These are phyloP conservation scores for Pichia sp. DNA, from an alignment of 1,139 yeast genomes.

Conservation along the genomic window DNA sequence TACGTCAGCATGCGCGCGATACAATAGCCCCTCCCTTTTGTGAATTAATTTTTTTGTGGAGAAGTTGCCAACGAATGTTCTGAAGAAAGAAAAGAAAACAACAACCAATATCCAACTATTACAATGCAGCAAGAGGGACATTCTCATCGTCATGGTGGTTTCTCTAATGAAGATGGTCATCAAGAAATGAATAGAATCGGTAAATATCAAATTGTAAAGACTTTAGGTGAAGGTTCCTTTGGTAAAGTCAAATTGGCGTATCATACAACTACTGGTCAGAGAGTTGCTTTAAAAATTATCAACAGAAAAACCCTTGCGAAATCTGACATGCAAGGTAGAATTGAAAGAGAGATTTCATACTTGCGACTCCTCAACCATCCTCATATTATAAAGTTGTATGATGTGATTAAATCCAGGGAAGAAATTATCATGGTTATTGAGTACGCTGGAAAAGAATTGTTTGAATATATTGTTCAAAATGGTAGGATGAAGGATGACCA, in stretches of 20 bases:
- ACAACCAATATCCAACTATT: too few species aligned
- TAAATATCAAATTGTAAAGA: conserved; percentile 87
- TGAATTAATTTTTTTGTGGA: too few species aligned
- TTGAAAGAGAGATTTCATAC: conserved; percentile 91
- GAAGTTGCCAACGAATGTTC: too few species aligned
- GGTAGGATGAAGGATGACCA: conserved; percentile 94
- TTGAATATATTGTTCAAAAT: conserved; percentile 91
- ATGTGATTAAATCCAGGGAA: conserved; percentile 91
- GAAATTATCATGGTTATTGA: conserved; percentile 98
- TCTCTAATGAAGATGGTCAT: neutral
- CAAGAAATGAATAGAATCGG: conserved; percentile 49
- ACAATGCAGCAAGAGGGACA: neutral
- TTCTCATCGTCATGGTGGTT: neutral
- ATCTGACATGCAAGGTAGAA: conserved; percentile 95
- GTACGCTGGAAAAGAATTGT: conserved; percentile 91
- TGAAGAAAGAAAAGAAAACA: too few species aligned
- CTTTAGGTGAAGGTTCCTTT: conserved; percentile 95
- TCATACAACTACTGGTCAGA: conserved; percentile 86
- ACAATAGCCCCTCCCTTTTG: too few species aligned
- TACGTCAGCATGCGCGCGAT: too few species aligned
- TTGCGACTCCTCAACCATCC: conserved; percentile 88
- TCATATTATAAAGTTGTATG: conserved; percentile 91
- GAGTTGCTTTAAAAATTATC: conserved; percentile 91
- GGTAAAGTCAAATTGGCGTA: conserved; percentile 96
- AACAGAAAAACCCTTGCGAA: conserved; percentile 90